Base-by-base conservation (phyloP, 192 early-diverging fungal genomes). In the Rhizophlyctis rosea region DNA sequence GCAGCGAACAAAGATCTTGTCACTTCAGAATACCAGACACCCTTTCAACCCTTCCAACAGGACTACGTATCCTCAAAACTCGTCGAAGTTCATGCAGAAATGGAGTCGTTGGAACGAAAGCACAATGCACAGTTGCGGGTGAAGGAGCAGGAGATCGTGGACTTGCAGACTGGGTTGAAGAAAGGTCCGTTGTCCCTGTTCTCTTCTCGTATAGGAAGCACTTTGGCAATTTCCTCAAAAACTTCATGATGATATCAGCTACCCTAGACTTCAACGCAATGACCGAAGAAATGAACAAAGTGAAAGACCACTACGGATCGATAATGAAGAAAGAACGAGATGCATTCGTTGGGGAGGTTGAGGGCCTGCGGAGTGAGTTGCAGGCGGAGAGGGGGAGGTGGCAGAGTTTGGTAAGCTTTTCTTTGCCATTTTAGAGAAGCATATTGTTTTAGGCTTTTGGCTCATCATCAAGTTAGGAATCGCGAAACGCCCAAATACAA, bases 131-230 rank as follows among this genome's bases (percentile, higher is more conserved):
- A 68, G 48, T 47, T 81, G 21, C 47, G 63, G 31, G 50, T 58
- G n/a, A 75, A 75, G 52, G 75, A 75, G 4, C 50, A 62, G 9
- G 31, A 73, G 48, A 64, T 63, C 11, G n/a, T 61, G 4, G 61
- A 70, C 4, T 48, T 80, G 35, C 54, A 65, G n/a, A 33, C 50
- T 16, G 54, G 29, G 24, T 34, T 76, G 30, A 33, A 59, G 25
- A 69, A 65, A 72, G 55, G 71, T 63, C 39, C 25, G 33, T 50
- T 57, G 9, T n/a, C 34, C 9, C 16, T 54, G n/a, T 4, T 2
- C 9, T 53, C 14, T 2, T 28, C 13, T 34, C 52, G 65, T 50
- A 36, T 58, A 67, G 11, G 65, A 67, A 52, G 65, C n/a, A n/a
- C n/a, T n/a, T n/a, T n/a, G n/a, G n/a, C n/a, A n/a, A n/a, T n/a